Evolutionary conservation across 2,329 filamentous ascomycete species (phyloP), one percentile per base, ranked within the genome.

Genomic region (Ophiostoma himal-ulmi): DNA sequence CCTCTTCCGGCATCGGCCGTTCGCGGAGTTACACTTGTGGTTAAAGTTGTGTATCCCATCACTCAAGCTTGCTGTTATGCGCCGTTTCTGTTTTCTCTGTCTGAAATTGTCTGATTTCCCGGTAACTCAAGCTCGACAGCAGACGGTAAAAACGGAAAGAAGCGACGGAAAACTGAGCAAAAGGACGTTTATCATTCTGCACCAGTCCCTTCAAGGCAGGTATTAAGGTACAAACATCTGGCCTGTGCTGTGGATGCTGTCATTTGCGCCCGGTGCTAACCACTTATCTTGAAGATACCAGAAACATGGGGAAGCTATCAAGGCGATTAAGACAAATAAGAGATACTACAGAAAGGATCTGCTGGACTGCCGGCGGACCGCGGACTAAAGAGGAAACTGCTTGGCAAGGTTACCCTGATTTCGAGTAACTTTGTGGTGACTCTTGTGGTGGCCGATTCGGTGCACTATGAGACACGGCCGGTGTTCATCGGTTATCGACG

Each of bases 401-500:
- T 22, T 26, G 62, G 62, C 62, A 65, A 22, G 36, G 36, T 14
- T 6, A 22, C 62, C 36, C n/a, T 37, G 62, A 6, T 11, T 65
- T 39, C 1, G 17, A 3, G 11, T 64, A 10, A 2, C 10, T 34
- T 36, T 22, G n/a, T n/a, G 37, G 37, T 13, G 37, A 39, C 37
- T 48, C 4, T 48, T 7, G 57, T 62, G 11, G 57, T 62, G 26
- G 26, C 57, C 14, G 26, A 34, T 34, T 17, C 57, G 57, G 13
- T 62, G 54, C 26, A 7, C 36, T 20, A 36, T 26, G 62, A 65
- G 36, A 39, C 62, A 65, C 60, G 34, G 11, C 30, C 62, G 62
- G 62, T 39, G 62, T 65, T 65, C 62, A 65, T 65, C 62, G 62
- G 62, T 39, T 39, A 65, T 65, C 62, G 62, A 65, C 62, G 62